Percentiles rank a stretch among this genome's conserved stretches.
phyloP scores from a whole-genome alignment of 2,329 filamentous ascomycete genomes.

The Pochonia chlamydosporia region DNA sequence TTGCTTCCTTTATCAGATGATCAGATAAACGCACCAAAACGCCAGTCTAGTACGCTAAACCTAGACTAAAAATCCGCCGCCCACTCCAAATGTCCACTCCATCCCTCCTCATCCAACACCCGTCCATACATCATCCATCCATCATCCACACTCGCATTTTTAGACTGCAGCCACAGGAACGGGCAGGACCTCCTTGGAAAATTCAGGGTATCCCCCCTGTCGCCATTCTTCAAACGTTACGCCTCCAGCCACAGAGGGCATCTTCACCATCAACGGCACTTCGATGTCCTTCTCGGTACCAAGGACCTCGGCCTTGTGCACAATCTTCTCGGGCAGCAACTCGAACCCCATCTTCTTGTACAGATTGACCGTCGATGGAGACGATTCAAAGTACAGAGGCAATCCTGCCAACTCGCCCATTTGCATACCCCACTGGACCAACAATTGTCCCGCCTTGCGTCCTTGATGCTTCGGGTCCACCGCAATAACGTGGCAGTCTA shows the following conservation, averaged over 20 bases:
- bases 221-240: slow-evolving; percentile 29
- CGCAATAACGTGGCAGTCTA: slow-evolving; percentile 37
- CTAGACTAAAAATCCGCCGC: too few species aligned
- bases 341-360: slow-evolving; percentile 42
- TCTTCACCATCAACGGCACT: slow-evolving; percentile 35
- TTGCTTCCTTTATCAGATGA: slow-evolving; percentile 24
- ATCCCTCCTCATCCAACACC: too few species aligned
- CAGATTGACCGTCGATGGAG: slow-evolving; percentile 31
- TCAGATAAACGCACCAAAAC: slow-evolving; percentile 22
- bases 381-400: slow-evolving; percentile 43
- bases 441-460: slow-evolving; percentile 32
- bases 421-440: slow-evolving; percentile 36
- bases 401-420: slow-evolving; percentile 28
- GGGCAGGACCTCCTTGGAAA: background rate
- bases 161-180: slow-evolving; percentile 3
- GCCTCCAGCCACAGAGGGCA: slow-evolving; percentile 27
- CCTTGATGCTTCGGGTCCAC: slow-evolving; percentile 38
- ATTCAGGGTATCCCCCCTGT: background rate
- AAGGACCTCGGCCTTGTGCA: slow-evolving; percentile 30
- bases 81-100: too few species aligned
- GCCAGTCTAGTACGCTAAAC: background rate
- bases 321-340: slow-evolving; percentile 30
- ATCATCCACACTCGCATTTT: too few species aligned
- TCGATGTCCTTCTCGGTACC: slow-evolving; percentile 28
- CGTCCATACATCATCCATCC: background rate